Conservation (phyloP, 78 protist genomes). For the Trichosphaerium sp. region DNA sequence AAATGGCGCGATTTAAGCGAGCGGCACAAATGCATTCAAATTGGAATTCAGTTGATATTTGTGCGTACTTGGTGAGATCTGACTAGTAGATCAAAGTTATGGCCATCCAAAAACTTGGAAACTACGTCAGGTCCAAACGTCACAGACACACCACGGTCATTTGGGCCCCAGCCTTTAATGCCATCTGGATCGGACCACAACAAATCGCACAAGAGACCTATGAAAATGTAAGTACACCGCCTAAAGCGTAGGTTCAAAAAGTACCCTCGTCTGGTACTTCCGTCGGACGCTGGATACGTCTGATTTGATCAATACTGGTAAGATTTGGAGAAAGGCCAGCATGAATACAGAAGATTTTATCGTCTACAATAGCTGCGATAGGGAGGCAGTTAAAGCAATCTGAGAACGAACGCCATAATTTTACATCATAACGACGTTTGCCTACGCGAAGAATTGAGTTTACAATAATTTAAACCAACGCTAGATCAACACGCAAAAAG, state of each 20-base stretch:
- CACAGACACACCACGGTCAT: slow-evolving; percentile 47
- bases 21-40: not conserved
- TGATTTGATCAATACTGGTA: slow-evolving; percentile 80
- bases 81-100: slow-evolving; percentile 34
- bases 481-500: not conserved
- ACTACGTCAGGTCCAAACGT: slow-evolving; percentile 49
- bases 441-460: slow-evolving; percentile 35
- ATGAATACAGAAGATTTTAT: slow-evolving; percentile 97
- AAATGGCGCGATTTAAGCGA: not conserved
- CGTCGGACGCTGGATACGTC: slow-evolving; percentile 86
- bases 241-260: not conserved
- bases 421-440: slow-evolving; percentile 93
- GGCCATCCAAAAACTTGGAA: slow-evolving; percentile 9
- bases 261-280: slow-evolving; percentile 97
- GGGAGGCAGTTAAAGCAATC: slow-evolving; percentile 98
- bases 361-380: slow-evolving; percentile 95
- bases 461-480: not conserved
- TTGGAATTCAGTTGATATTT: no score
- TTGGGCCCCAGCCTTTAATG: slow-evolving; percentile 40
- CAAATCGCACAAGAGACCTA: slow-evolving; percentile 93
- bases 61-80: slow-evolving; percentile 51
- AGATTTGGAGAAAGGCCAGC: slow-evolving; percentile 99
- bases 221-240: not conserved
- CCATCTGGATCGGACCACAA: slow-evolving; percentile 98
- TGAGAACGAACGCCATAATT: slow-evolving; percentile 94